Evolutionary conservation across 129 eudicot genomes (phyloP), one percentile per base, ranked within the genome.

Genomic region (Artemisia tridentata): DNA sequence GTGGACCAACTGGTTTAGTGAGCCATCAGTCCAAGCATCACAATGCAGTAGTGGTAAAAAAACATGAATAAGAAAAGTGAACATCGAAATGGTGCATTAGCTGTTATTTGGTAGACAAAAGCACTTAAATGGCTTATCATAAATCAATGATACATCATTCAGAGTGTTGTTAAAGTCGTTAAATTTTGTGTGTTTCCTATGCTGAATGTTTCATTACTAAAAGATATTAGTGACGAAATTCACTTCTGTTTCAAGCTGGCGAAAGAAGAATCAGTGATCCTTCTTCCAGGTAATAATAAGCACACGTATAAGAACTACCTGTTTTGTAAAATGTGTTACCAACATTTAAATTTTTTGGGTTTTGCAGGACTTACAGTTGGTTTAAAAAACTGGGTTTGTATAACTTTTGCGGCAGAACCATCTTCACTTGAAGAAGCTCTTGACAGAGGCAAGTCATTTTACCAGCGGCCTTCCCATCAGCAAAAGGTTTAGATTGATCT

Each of bases 231-330:
- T 15, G 95, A 92, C 59, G 98, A 92, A 53, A 82, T 92, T 38
- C 96, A 89, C 70, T 92, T 92, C 84, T 92, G 96, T 69, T 89
- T 89, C 85, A 89, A 92, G 83, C 81, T 92, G 71, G 98, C 92
- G 17, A 90, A 87, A 77, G 98, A 92, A 74, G 98, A 92, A 80
- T 86, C 88, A 2, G 96, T 89, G 46, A 85, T 92, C 72, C 70
- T 89, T 67, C 98, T 92, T 80, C 98, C 98, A 67, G 98, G 98
- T 92, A 23, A 80, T 8, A 38, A 7, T 55, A 68, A 11, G 3
- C 31, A 38, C 21, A 62, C 19, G 53, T 3, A 13, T 47, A n/a
- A 64, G 46, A 71, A 52, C 23, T 38, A 29, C 34, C 15, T 52
- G 12, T 6, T 23, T 18, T 70, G 51, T 43, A 8, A 2, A 45